A percentile compares a stretch with the other conserved stretches of the same genome.
Conservation (phyloP, 805 yeast species). For the Lachancea nothofagi region DNA sequence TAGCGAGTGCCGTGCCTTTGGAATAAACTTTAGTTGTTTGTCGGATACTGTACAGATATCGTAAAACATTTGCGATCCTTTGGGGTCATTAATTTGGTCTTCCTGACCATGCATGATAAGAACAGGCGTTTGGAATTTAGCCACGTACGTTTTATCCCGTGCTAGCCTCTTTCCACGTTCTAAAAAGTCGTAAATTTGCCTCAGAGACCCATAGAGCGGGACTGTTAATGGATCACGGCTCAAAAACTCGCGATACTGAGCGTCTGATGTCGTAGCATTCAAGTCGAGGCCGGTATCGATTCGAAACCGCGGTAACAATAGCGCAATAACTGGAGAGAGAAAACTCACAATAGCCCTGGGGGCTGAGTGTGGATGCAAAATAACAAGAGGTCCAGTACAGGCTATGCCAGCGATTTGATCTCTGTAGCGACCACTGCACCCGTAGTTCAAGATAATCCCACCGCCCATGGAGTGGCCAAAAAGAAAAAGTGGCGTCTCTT, state of each 20-base stretch:
- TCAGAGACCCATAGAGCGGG: slow-evolving; percentile 50
- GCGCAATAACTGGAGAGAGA: slow-evolving; percentile 39
- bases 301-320: slow-evolving; percentile 42
- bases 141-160: slow-evolving; percentile 33
- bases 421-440: slow-evolving; percentile 46
- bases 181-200: slow-evolving; percentile 55
- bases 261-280: slow-evolving; percentile 51
- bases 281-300: slow-evolving; percentile 50
- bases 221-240: slow-evolving; percentile 37
- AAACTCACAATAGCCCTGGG: slow-evolving; percentile 45
- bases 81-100: slow-evolving; percentile 56
- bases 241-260: slow-evolving; percentile 42
- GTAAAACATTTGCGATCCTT: slow-evolving; percentile 42
- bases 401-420: slow-evolving; percentile 43
- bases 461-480: slow-evolving; percentile 84
- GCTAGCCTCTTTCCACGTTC: slow-evolving; percentile 52
- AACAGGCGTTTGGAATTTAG: slow-evolving; percentile 41
- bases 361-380: slow-evolving; percentile 50
- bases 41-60: slow-evolving; percentile 29
- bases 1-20: slow-evolving; percentile 35
- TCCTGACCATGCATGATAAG: slow-evolving; percentile 55
- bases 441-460: slow-evolving; percentile 60
- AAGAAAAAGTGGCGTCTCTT: slow-evolving; percentile 37
- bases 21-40: slow-evolving; percentile 21
- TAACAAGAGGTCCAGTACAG: slow-evolving; percentile 55